Conservation (phyloP, 257 asterid genomes). For the Osmanthus fragrans region DNA sequence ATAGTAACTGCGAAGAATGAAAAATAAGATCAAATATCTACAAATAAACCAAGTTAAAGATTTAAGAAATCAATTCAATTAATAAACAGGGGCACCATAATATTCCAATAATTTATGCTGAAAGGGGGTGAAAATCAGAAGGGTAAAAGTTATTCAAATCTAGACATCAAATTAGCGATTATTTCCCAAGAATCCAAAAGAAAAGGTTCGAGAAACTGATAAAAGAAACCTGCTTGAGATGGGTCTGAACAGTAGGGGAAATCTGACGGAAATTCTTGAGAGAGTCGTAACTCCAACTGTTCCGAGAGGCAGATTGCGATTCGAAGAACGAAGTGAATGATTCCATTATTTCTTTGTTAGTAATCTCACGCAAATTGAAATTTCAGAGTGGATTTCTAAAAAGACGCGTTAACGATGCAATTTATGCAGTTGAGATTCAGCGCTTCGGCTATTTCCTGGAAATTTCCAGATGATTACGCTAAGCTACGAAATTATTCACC, state of each 20-base stretch:
- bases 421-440: not conserved
- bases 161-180: not conserved
- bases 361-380: not conserved
- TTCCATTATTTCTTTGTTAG: conserved; percentile 48
- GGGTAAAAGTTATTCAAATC: not conserved
- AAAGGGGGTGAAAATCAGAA: no score
- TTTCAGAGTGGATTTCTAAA: not conserved
- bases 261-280: conserved; percentile 91
- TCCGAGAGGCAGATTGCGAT: conserved; percentile 51
- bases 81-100: not conserved
- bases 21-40: not conserved
- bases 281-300: conserved; percentile 77
- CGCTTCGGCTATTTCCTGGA: not conserved
- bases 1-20: not conserved
- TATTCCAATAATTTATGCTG: not conserved
- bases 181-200: not conserved
- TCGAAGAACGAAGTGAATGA: conserved; percentile 70
- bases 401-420: not conserved
- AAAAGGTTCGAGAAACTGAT: not conserved
- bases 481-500: not conserved
- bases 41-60: not conserved
- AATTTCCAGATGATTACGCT: not conserved
- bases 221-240: conserved; percentile 71
- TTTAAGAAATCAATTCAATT: not conserved
- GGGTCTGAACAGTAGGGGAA: conserved; percentile 83